Percentiles rank a stretch among this genome's conserved stretches.
Evolutionary conservation across 139 green algal species (phyloP).

Genomic region (Desmodesmus armatus): DNA sequence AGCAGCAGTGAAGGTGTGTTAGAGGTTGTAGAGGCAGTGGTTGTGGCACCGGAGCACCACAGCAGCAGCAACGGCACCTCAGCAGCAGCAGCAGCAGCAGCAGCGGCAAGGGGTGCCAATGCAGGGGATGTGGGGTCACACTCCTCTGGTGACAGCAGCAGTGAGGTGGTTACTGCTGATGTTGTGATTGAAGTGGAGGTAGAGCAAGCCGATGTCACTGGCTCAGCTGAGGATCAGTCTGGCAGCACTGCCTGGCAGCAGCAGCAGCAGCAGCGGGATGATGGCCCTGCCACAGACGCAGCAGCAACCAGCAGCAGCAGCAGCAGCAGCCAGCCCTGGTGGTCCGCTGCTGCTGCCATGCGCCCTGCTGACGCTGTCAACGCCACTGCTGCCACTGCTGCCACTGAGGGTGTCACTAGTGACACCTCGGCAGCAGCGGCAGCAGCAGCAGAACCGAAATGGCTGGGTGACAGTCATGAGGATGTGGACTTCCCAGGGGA

Average conservation of each 20-base stretch:
- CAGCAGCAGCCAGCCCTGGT: constrained; percentile 20
- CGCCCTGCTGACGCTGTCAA: too few relatives aligned
- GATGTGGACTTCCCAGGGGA: too few relatives aligned
- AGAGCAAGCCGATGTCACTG: background rate
- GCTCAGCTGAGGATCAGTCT: background rate
- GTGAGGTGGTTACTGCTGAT: background rate
- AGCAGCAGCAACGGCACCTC: too few relatives aligned
- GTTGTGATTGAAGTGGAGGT: background rate
- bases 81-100: constrained; percentile 30
- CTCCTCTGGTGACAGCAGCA: background rate
- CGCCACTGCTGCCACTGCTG: background rate
- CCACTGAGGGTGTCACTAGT: too few relatives aligned
- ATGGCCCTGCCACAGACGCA: background rate
- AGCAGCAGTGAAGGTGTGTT: too few relatives aligned
- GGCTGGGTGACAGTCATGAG: too few relatives aligned
- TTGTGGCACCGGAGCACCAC: too few relatives aligned
- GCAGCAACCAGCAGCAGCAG: background rate
- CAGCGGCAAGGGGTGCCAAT: background rate
- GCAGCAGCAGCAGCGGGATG: background rate
- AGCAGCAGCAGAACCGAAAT: constrained; percentile 5
- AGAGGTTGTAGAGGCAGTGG: too few relatives aligned
- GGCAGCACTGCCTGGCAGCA: background rate
- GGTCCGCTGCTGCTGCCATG: background rate
- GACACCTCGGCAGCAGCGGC: too few relatives aligned
- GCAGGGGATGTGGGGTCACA: background rate